Evolutionary conservation across 2,329 filamentous ascomycete species (phyloP).

Genomic region (Diplocarpon mali): DNA sequence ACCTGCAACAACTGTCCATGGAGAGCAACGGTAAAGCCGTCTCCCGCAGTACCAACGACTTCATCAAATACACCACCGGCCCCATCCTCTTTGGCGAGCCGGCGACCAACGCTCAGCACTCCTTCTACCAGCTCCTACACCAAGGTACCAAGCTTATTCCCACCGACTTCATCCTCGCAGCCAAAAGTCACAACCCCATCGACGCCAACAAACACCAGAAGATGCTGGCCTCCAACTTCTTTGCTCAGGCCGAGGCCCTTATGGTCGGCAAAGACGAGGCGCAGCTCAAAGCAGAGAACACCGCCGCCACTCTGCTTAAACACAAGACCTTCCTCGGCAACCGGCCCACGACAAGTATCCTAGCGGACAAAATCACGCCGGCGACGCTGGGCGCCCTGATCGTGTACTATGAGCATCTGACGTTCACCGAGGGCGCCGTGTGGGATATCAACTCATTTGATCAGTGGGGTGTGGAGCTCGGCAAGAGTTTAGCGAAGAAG

Average conservation of each 20-base stretch:
- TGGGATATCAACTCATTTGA: constrained; percentile 99
- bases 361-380: constrained; percentile 85
- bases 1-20: constrained; percentile 98
- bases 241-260: constrained; percentile 77
- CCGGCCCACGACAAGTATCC: constrained; percentile 88
- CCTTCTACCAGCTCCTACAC: constrained; percentile 98
- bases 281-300: constrained; percentile 65
- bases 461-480: constrained; percentile 98
- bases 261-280: constrained; percentile 86
- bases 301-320: constrained; percentile 66
- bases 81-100: constrained; percentile 96
- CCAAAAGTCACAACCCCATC: constrained; percentile 93
- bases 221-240: constrained; percentile 89
- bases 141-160: constrained; percentile 99
- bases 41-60: constrained; percentile 71
- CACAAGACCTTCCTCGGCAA: constrained; percentile 99
- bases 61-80: constrained; percentile 96
- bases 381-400: constrained; percentile 89
- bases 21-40: constrained; percentile 98
- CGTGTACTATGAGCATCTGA: constrained; percentile 97
- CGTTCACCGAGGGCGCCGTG: constrained; percentile 92
- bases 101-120: constrained; percentile 98
- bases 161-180: constrained; percentile 93
- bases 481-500: constrained; percentile 92
- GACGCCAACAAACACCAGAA: constrained; percentile 90